Percentiles rank a stretch among this genome's conserved stretches.
Conservation (phyloP, 768 basidiomycete species). For the Suillus sp. region DNA sequence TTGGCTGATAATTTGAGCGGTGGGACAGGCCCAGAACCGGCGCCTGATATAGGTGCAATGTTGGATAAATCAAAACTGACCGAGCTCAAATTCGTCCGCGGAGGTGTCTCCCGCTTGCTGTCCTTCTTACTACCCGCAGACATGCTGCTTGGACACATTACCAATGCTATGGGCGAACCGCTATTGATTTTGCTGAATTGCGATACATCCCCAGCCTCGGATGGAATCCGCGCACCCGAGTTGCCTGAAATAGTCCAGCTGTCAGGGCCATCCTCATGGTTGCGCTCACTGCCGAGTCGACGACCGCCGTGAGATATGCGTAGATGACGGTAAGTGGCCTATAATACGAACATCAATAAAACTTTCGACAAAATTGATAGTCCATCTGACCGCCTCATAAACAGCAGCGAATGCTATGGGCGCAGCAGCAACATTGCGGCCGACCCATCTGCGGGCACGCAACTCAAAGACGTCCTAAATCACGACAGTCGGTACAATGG, state of each 20-base stretch:
- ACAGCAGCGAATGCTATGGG: conserved; percentile 89
- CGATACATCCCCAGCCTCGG: conserved; percentile 85
- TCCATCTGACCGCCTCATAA: conserved; percentile 54
- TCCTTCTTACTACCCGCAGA: conserved; percentile 77
- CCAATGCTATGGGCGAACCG: conserved; percentile 53
- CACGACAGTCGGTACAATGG: neutral
- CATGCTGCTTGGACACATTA: conserved; percentile 85
- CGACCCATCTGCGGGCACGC: conserved; percentile 80
- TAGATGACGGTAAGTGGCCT: conserved; percentile 75
- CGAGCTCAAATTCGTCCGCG: conserved; percentile 74
- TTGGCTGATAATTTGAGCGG: conserved; percentile 79
- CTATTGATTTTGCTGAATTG: conserved; percentile 87
- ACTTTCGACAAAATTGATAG: no score
- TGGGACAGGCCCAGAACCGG: conserved; percentile 62
- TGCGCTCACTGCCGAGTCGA: conserved; percentile 77
- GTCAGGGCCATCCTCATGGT: conserved; percentile 68
- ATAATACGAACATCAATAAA: conserved; percentile 8
- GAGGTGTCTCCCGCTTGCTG: conserved; percentile 70
- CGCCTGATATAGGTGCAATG: conserved; percentile 30
- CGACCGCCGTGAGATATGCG: conserved; percentile 93
- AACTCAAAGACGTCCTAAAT: conserved; percentile 87
- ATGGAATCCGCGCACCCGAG: conserved; percentile 52
- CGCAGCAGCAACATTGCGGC: conserved; percentile 70
- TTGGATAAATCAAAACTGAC: no score
- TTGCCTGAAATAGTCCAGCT: conserved; percentile 83